A percentile compares a stretch with the other conserved stretches of the same genome.
Conservation (phyloP, 345 rosid genomes). For the Fremontodendron californicum region DNA sequence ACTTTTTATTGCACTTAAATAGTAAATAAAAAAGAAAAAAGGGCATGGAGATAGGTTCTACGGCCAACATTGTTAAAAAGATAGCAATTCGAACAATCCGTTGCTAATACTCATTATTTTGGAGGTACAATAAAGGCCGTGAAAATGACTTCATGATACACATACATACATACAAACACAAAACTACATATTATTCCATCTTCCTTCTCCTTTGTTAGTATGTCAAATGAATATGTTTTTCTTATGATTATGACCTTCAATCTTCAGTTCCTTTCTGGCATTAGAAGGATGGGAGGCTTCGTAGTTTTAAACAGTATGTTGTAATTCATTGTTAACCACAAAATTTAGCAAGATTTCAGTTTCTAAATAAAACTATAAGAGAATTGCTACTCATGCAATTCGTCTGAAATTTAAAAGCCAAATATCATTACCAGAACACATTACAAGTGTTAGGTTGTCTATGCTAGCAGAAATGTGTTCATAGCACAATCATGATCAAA, state of each 20-base stretch:
- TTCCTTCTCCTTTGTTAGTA: not conserved
- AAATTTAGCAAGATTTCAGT: not conserved
- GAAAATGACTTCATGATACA: not conserved
- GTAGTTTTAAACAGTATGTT: not conserved
- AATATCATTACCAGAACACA: not conserved
- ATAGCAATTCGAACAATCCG: not conserved
- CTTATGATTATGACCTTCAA: not conserved
- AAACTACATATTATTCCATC: not conserved
- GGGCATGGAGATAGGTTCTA: not conserved
- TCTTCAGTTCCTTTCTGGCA: not conserved
- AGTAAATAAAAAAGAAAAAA: not conserved
- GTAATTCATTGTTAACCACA: not conserved
- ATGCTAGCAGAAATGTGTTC: not conserved
- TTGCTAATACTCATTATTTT: not conserved
- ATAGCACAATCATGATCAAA: not conserved
- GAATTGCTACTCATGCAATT: not conserved
- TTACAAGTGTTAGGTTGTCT: not conserved
- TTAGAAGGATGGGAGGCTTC: not conserved
- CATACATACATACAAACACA: not conserved
- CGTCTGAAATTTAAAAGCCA: not conserved
- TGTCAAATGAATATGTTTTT: not conserved
- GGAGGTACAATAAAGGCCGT: not conserved
- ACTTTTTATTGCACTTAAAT: not conserved
- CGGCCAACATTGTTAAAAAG: not conserved
- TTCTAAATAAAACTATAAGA: not conserved